phyloP scores from a whole-genome alignment of 1,139 yeast genomes.

The Lodderomyces beijingensis region DNA sequence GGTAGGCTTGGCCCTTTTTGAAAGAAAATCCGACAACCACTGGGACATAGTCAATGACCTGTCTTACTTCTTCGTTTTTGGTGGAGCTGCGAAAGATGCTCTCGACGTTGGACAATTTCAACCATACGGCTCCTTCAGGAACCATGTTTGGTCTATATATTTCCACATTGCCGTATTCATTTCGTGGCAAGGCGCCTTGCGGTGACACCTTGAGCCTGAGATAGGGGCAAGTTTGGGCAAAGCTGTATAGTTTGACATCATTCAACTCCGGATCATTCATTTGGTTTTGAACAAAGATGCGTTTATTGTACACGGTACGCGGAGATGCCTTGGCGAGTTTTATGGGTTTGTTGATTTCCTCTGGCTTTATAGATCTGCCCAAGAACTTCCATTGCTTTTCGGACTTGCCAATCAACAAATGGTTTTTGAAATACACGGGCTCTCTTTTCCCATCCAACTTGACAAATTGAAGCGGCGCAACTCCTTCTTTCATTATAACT shows the following conservation, averaged over 20 bases:
- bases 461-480: slow-evolving; percentile 17
- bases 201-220: slow-evolving; percentile 15
- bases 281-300: slow-evolving; percentile 19
- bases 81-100: slow-evolving; percentile 13
- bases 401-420: slow-evolving; percentile 30
- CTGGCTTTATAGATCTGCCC: slow-evolving; percentile 29
- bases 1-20: slow-evolving; percentile 26
- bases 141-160: slow-evolving; percentile 29
- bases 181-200: slow-evolving; percentile 22
- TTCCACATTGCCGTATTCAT: slow-evolving; percentile 34
- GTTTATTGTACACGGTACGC: slow-evolving; percentile 21
- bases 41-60: no score
- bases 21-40: slow-evolving; percentile 33
- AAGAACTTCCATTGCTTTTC: slow-evolving; percentile 37
- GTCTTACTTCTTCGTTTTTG: slow-evolving; percentile 16
- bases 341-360: slow-evolving; percentile 17
- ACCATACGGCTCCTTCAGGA: slow-evolving; percentile 31
- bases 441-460: slow-evolving; percentile 14
- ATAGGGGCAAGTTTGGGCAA: slow-evolving; percentile 30
- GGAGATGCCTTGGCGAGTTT: slow-evolving; percentile 22
- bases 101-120: slow-evolving; percentile 24
- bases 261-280: slow-evolving; percentile 19
- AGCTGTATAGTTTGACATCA: slow-evolving; percentile 23
- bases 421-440: slow-evolving; percentile 23
- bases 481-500: slow-evolving; percentile 14